These are phyloP conservation scores for Chrysoporthe cubensis DNA, from an alignment of 2,329 filamentous ascomycete genomes.

Conservation along the genomic window DNA sequence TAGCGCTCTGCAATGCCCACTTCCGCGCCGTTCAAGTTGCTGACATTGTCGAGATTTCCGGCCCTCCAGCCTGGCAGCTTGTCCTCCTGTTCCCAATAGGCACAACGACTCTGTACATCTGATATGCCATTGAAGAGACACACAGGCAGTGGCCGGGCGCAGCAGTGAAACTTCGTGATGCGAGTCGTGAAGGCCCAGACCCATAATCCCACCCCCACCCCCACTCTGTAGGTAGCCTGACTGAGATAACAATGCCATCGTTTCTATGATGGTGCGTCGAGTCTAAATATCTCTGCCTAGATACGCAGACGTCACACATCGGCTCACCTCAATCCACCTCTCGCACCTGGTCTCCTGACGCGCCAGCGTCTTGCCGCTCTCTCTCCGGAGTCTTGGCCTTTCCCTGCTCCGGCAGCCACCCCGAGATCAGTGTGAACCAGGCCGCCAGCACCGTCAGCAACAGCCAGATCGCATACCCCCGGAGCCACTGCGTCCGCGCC, in stretches of 20 bases:
- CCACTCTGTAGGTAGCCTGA: too few relatives aligned
- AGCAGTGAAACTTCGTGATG: too few relatives aligned
- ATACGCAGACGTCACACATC: neutral
- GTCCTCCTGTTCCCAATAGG: too few relatives aligned
- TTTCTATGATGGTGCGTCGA: neutral
- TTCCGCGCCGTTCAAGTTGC: too few relatives aligned
- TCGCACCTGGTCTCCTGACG: neutral
- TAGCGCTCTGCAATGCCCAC: too few relatives aligned
- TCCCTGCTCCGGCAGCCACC: constrained; percentile 43
- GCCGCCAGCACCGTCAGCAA: constrained; percentile 48
- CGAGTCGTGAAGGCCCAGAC: too few relatives aligned
- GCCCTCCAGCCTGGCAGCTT: too few relatives aligned
- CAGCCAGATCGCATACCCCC: constrained; percentile 71
- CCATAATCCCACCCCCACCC: too few relatives aligned
- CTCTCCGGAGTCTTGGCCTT: constrained; percentile 16
- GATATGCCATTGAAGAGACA: too few relatives aligned
- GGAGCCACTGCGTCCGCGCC: constrained; percentile 61
- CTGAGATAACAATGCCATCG: neutral
- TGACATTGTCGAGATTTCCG: too few relatives aligned
- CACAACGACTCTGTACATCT: too few relatives aligned
- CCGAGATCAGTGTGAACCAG: constrained; percentile 39
- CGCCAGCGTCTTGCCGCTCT: neutral
- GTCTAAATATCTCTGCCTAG: neutral
- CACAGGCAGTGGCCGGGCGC: too few relatives aligned
- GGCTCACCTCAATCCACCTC: neutral